Conservation (phyloP, 129 eudicot species). For the Apium graveolens region DNA sequence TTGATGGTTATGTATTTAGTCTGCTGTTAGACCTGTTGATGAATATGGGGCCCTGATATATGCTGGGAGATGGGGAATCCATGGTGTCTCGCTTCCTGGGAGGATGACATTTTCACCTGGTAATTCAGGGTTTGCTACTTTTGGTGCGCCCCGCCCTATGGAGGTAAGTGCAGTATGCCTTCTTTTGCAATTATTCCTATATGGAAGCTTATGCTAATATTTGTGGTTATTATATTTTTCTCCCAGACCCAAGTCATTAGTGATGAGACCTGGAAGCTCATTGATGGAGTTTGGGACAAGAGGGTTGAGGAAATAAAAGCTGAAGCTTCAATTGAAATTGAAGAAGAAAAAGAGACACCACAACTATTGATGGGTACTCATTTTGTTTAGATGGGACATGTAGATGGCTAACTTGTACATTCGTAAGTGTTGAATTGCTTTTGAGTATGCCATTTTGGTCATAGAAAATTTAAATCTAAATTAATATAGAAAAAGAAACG, state of each 20-base stretch:
- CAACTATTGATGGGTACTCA: conserved; percentile 67
- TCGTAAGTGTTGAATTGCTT: background rate
- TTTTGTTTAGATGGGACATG: conserved; percentile 37
- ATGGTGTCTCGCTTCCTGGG: conserved; percentile 88
- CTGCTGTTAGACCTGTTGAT: conserved; percentile 61
- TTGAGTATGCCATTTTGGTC: background rate
- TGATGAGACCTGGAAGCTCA: conserved; percentile 80
- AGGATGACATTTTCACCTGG: conserved; percentile 96
- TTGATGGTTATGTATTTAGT: conserved; percentile 33
- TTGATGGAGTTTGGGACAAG: conserved; percentile 72
- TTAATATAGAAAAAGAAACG: background rate
- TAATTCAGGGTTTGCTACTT: conserved; percentile 84
- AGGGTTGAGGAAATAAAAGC: conserved; percentile 50
- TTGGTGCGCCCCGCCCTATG: conserved; percentile 98
- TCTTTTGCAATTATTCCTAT: background rate
- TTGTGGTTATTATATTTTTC: background rate
- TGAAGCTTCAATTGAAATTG: conserved; percentile 43
- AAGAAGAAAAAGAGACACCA: conserved; percentile 61
- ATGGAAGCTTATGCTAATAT: conserved; percentile 2
- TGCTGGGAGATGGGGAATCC: conserved; percentile 94
- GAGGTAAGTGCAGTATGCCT: conserved; percentile 43
- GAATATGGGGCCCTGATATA: conserved; percentile 80
- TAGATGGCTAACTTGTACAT: conserved; percentile 7
- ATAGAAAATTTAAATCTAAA: background rate
- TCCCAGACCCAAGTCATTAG: conserved; percentile 79